Evolutionary conservation across 2,329 filamentous ascomycete species (phyloP).

Genomic region (Fonsecaea multimorphosa): DNA sequence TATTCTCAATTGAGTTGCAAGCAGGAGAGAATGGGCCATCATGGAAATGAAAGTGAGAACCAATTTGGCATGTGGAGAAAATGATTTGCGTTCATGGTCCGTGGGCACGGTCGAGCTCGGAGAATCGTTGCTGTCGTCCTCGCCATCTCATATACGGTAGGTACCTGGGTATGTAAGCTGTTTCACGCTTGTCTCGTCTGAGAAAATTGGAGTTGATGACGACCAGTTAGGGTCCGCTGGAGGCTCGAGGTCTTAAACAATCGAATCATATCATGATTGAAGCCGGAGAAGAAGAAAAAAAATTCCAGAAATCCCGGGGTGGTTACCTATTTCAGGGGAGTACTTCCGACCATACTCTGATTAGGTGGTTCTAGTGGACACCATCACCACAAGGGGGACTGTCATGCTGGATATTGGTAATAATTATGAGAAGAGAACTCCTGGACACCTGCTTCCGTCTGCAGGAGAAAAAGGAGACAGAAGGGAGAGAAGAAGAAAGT

Average conservation of each 20-base stretch:
- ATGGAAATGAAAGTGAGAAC: neutral
- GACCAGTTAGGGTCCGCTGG: neutral
- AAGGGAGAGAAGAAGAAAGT: neutral
- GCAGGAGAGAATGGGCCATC: constrained; percentile 2
- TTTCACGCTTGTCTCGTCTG: constrained; percentile 5
- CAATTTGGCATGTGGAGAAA: constrained; percentile 11
- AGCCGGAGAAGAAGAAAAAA: constrained; percentile 3
- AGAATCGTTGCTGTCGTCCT: neutral
- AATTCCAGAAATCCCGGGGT: neutral
- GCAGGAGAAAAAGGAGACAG: neutral
- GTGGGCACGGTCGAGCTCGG: neutral
- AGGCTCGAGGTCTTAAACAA: neutral
- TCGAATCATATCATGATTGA: neutral
- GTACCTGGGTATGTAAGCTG: neutral
- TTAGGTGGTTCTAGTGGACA: constrained; percentile 3
- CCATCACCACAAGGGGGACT: neutral
- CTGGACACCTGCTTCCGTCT: neutral
- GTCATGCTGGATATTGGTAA: neutral
- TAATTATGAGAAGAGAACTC: neutral
- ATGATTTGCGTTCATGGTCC: neutral
- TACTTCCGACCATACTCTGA: constrained; percentile 1
- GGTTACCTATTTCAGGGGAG: constrained; percentile 20
- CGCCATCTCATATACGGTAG: too few species aligned
- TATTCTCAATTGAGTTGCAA: constrained; percentile 1
- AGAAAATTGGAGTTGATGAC: neutral